Percentiles rank a stretch among this genome's conserved stretches.
phyloP scores from a whole-genome alignment of 176 grass and related monocot genomes.

The Canna indica region DNA sequence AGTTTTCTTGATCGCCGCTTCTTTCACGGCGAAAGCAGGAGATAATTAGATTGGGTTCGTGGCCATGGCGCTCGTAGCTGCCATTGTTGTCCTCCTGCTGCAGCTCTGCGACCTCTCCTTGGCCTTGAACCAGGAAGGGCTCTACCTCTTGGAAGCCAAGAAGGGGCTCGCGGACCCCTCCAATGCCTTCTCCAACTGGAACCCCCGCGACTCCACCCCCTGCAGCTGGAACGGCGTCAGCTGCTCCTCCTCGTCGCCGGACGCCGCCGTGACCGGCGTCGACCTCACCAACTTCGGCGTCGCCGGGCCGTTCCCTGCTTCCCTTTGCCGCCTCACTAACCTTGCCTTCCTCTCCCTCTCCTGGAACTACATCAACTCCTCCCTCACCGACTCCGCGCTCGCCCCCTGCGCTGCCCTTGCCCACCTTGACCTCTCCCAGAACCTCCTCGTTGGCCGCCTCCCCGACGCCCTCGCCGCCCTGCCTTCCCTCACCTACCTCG shows the following conservation, averaged over 20 bases:
- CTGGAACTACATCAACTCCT: conserved; percentile 61
- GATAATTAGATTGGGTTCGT: not conserved
- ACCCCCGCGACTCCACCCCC: conserved; percentile 33
- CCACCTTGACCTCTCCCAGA: conserved; percentile 61
- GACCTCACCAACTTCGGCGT: conserved; percentile 30
- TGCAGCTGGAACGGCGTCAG: conserved; percentile 65
- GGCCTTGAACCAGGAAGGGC: conserved; percentile 48
- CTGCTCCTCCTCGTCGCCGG: conserved; percentile 21
- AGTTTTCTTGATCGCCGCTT: not conserved
- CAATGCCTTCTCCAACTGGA: conserved; percentile 36
- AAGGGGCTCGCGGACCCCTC: conserved; percentile 26
- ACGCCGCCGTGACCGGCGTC: conserved; percentile 20
- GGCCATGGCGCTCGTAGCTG: not conserved
- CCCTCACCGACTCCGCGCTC: conserved; percentile 22
- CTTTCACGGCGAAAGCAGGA: not conserved
- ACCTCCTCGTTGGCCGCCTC: conserved; percentile 49
- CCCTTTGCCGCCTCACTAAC: conserved; percentile 51
- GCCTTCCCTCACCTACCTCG: conserved; percentile 45
- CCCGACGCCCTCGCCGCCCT: conserved; percentile 49
- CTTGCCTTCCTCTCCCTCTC: conserved; percentile 44
- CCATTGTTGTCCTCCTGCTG: conserved; percentile 3
- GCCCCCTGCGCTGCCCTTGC: conserved; percentile 23
- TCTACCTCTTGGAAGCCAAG: conserved; percentile 48
- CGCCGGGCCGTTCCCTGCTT: conserved; percentile 43
- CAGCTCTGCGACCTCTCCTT: conserved; percentile 1